Conservation (phyloP, 108 stramenopile genomes). For the Cyclostephanos tholiformis region DNA sequence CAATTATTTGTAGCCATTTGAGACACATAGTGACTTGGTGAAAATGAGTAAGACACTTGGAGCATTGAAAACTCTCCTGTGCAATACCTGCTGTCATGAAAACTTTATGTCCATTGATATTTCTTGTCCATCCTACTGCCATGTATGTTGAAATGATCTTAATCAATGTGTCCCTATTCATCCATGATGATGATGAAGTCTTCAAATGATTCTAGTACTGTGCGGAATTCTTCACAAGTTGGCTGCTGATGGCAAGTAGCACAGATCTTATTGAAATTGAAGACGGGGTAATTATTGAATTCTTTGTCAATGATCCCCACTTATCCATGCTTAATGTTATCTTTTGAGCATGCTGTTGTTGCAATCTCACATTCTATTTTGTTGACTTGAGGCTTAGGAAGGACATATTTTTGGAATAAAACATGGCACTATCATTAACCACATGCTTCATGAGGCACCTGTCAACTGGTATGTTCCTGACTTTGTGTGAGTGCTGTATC, state of each 20-base stretch:
- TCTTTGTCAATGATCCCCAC: conserved; percentile 10
- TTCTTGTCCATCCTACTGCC: conserved; percentile 3
- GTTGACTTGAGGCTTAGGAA: conserved; percentile 1
- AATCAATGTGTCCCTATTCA: neutral
- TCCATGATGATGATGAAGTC: neutral
- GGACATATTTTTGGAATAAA: too few species aligned
- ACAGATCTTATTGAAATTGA: conserved; percentile 13
- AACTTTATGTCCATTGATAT: conserved; percentile 14
- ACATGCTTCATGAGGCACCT: conserved; percentile 1
- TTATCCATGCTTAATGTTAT: conserved; percentile 17
- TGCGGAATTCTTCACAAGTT: neutral
- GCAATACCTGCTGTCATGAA: conserved; percentile 1
- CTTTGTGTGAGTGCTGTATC: neutral
- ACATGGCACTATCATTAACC: neutral
- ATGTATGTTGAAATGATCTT: neutral
- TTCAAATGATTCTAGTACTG: neutral
- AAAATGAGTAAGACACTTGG: conserved; percentile 15
- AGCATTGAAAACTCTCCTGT: conserved; percentile 15
- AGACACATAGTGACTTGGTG: neutral
- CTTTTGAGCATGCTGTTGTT: neutral
- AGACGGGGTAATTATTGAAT: neutral
- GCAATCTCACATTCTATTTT: conserved; percentile 2
- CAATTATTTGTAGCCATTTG: neutral
- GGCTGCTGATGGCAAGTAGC: conserved; percentile 2
- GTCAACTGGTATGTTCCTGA: neutral